These are phyloP conservation scores for Termitomyces sp. DNA, from an alignment of 768 basidiomycete genomes.

Conservation along the genomic window DNA sequence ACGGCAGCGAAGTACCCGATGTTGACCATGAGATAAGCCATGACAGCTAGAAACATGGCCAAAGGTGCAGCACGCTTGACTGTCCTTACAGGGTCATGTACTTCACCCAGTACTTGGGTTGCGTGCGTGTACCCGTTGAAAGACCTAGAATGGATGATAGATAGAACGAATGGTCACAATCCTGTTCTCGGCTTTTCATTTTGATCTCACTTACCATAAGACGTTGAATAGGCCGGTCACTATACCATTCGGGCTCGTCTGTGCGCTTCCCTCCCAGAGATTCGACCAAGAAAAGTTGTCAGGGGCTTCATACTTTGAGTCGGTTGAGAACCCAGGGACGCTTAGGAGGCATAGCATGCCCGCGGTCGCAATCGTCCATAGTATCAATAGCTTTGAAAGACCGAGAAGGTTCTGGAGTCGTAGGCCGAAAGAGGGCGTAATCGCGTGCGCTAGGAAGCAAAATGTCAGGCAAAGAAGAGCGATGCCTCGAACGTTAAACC, in stretches of 20 bases:
- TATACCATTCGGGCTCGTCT: slow-evolving; percentile 53
- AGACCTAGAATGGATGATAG: slow-evolving; percentile 25
- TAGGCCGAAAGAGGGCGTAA: slow-evolving; percentile 49
- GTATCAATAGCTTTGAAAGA: slow-evolving; percentile 53
- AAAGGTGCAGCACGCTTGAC: slow-evolving; percentile 68
- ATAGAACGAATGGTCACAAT: neutral
- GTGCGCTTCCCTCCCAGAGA: slow-evolving; percentile 60
- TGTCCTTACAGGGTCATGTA: slow-evolving; percentile 64
- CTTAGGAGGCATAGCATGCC: slow-evolving; percentile 52
- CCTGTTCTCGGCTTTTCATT: neutral
- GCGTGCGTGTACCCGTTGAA: slow-evolving; percentile 68
- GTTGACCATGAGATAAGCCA: slow-evolving; percentile 62
- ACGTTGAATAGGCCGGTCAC: slow-evolving; percentile 64
- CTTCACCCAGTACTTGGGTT: slow-evolving; percentile 70
- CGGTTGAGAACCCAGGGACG: slow-evolving; percentile 46
- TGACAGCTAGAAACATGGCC: slow-evolving; percentile 54
- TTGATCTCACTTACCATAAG: slow-evolving; percentile 49
- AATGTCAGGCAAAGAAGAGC: slow-evolving; percentile 56
- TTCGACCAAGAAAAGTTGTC: slow-evolving; percentile 56
- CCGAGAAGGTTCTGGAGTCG: slow-evolving; percentile 64
- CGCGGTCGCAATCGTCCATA: slow-evolving; percentile 48
- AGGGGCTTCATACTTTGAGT: slow-evolving; percentile 47
- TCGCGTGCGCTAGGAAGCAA: slow-evolving; percentile 55
- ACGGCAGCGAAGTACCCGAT: slow-evolving; percentile 73
- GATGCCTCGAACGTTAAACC: slow-evolving; percentile 43